These are phyloP conservation scores for Zymoseptoria passerinii DNA, from an alignment of 2,329 filamentous ascomycete species.

Conservation along the genomic window DNA sequence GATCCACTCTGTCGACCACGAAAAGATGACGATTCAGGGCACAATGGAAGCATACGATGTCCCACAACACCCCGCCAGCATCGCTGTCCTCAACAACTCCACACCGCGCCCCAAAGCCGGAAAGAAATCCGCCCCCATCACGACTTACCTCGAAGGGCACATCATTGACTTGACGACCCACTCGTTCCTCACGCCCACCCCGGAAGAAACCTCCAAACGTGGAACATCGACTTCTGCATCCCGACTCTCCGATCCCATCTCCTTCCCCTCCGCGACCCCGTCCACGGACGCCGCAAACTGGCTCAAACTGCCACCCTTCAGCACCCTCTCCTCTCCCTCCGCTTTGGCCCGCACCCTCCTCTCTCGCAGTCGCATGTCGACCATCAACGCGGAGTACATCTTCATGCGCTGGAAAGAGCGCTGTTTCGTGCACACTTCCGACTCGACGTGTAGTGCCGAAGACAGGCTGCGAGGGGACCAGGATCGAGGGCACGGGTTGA, in stretches of 20 bases:
- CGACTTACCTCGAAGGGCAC: slow-evolving; percentile 60
- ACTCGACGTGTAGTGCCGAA: slow-evolving; percentile 19
- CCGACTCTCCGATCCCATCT: slow-evolving; percentile 24
- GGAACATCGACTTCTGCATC: slow-evolving; percentile 17
- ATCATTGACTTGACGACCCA: slow-evolving; percentile 53
- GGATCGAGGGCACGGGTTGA: slow-evolving; percentile 38
- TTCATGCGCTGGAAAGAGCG: slow-evolving; percentile 51
- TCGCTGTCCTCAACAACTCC: slow-evolving; percentile 17
- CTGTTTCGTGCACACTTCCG: slow-evolving; percentile 36
- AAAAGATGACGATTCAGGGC: slow-evolving; percentile 54
- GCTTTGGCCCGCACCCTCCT: slow-evolving; percentile 35
- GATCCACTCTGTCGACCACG: slow-evolving; percentile 54
- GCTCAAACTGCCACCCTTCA: slow-evolving; percentile 41
- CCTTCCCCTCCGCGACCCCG: slow-evolving; percentile 38
- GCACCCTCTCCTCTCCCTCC: slow-evolving; percentile 21
- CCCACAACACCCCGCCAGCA: slow-evolving; percentile 37
- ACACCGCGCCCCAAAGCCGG: slow-evolving; percentile 25
- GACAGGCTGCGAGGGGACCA: slow-evolving; percentile 21
- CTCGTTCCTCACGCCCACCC: slow-evolving; percentile 44
- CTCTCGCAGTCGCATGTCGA: slow-evolving; percentile 31
- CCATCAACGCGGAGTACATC: slow-evolving; percentile 42
- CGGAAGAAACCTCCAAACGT: slow-evolving; percentile 18
- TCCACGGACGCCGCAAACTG: slow-evolving; percentile 42
- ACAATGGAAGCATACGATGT: slow-evolving; percentile 66
- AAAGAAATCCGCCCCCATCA: slow-evolving; percentile 47